phyloP scores from a whole-genome alignment of 257 asterid genomes.

The Schizonepeta tenuifolia region DNA sequence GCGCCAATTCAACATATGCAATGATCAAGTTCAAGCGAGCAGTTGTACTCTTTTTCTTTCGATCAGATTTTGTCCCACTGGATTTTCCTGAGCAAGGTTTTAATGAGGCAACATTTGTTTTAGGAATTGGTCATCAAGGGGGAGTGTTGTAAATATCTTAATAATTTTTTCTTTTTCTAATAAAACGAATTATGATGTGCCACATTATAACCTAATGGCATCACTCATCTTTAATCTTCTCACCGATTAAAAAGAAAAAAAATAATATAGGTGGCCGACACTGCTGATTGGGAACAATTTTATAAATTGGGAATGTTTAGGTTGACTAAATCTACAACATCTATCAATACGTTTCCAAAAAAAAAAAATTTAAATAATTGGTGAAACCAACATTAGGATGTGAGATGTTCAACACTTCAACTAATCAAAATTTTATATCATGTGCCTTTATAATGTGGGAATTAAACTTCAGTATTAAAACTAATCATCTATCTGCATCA shows the following conservation, averaged over 20 bases:
- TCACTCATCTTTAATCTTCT: neutral
- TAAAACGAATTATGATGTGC: too few species aligned
- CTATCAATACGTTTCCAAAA: neutral
- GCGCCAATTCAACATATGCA: too few species aligned
- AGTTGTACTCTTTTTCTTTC: too few species aligned
- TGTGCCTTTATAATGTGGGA: neutral
- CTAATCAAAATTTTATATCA: neutral
- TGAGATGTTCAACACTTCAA: neutral
- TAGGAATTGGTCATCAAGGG: too few species aligned
- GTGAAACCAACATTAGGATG: neutral
- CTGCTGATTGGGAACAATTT: neutral
- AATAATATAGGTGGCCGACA: neutral
- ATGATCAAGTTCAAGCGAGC: too few species aligned
- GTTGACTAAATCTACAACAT: conserved; percentile 1
- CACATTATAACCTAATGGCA: too few species aligned
- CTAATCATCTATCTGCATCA: conserved; percentile 8
- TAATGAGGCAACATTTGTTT: too few species aligned
- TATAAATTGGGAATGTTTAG: neutral
- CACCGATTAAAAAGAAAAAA: neutral
- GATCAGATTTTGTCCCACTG: too few species aligned
- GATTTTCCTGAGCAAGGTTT: too few species aligned
- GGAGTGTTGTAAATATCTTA: too few species aligned
- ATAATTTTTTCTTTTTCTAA: too few species aligned
- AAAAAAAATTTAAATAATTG: neutral
- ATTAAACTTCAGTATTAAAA: neutral